phyloP scores from a whole-genome alignment of 495 filamentous ascomycete species.

The Letharia lupina region DNA sequence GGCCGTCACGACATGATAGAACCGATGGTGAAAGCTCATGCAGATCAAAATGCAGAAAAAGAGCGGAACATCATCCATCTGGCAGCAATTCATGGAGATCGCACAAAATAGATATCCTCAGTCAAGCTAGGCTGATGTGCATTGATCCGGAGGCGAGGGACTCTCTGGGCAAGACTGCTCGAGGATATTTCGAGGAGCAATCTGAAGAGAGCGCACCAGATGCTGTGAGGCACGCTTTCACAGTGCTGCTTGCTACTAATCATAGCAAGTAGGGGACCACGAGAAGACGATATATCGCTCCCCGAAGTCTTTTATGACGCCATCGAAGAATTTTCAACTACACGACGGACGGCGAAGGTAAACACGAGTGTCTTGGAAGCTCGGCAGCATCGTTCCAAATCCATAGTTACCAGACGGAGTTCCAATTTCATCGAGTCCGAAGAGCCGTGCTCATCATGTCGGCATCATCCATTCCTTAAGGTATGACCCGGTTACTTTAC shows the following conservation, averaged over 20 bases:
- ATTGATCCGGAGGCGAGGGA: not conserved
- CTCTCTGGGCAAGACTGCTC: not conserved
- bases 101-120: not conserved
- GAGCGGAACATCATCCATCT: not conserved
- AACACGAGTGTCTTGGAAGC: too few species aligned
- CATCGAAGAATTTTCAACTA: not conserved
- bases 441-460: not conserved
- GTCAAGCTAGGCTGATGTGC: not conserved
- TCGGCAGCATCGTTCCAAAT: too few species aligned
- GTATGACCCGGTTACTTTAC: not conserved
- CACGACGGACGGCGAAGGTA: not conserved
- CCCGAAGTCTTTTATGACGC: not conserved
- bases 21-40: not conserved
- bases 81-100: not conserved
- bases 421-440: too few species aligned
- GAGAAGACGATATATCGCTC: not conserved
- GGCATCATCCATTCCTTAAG: not conserved
- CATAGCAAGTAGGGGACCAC: not conserved
- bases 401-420: too few species aligned
- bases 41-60: not conserved
- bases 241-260: not conserved
- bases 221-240: not conserved
- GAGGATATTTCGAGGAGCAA: not conserved
- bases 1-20: not conserved
- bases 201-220: not conserved